Evolutionary conservation across 495 filamentous ascomycete genomes (phyloP).

Genomic region (Podospora fimiseda): DNA sequence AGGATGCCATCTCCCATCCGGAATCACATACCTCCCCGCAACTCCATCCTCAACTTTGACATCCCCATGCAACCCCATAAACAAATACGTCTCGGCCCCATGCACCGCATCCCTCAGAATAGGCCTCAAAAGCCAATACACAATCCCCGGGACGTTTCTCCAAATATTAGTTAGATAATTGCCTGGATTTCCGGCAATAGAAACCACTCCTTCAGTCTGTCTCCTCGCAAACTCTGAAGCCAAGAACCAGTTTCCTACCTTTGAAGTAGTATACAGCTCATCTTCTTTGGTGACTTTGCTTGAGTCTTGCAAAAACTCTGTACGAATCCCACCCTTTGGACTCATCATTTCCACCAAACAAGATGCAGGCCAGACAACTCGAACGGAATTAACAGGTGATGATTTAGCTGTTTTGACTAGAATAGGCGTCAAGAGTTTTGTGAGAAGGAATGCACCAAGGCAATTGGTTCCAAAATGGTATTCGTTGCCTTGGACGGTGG

Average conservation of each 20-base stretch:
- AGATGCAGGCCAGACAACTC: conserved; percentile 38
- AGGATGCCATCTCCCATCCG: conserved; percentile 16
- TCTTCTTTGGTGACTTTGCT: conserved; percentile 13
- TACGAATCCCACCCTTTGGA: neutral
- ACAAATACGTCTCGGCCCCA: conserved; percentile 41
- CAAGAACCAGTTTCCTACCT: conserved; percentile 33
- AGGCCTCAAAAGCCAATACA: neutral
- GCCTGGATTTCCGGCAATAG: conserved; percentile 22
- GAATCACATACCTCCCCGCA: conserved; percentile 18
- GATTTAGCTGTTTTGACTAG: conserved; percentile 22
- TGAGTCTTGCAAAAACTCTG: conserved; percentile 23
- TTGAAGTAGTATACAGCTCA: conserved; percentile 30
- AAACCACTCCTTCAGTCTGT: conserved; percentile 1
- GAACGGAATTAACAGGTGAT: conserved; percentile 23
- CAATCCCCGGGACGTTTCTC: conserved; percentile 1
- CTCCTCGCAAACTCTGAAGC: conserved; percentile 26
- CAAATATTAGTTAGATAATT: conserved; percentile 32
- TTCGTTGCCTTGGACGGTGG: conserved; percentile 34
- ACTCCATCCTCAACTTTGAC: conserved; percentile 25
- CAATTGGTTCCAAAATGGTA: conserved; percentile 36
- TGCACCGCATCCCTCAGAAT: conserved; percentile 22
- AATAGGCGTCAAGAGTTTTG: conserved; percentile 33
- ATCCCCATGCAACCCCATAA: conserved; percentile 34
- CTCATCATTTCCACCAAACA: conserved; percentile 11
- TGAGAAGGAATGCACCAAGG: conserved; percentile 34